phyloP scores from a whole-genome alignment of 805 yeast species.

The Nakazawaea sp. region DNA sequence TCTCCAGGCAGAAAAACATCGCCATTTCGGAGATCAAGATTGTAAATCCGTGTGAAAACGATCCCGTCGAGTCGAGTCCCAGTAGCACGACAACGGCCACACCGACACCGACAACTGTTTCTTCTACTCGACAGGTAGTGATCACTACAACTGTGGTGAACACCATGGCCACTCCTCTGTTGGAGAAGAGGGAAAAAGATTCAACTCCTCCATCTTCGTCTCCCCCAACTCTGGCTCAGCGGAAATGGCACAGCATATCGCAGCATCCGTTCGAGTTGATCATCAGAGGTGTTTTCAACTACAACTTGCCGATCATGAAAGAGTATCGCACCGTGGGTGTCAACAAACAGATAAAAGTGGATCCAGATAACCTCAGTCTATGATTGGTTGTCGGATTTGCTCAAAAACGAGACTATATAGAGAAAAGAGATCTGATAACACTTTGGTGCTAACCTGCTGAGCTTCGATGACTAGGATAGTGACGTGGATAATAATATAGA shows the following conservation, averaged over 20 bases:
- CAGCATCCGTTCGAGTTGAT: conserved; percentile 82
- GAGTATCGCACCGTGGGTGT: conserved; percentile 53
- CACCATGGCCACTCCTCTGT: background rate
- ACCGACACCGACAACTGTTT: conserved; percentile 1
- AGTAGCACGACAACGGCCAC: background rate
- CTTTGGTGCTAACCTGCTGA: too few relatives aligned
- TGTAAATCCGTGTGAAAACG: conserved; percentile 57
- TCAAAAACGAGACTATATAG: too few relatives aligned
- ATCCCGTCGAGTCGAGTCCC: conserved; percentile 20
- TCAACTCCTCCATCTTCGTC: background rate
- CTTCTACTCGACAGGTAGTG: background rate
- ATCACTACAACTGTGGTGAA: background rate
- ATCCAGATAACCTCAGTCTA: conserved; percentile 41
- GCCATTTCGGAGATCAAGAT: conserved; percentile 68
- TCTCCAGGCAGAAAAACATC: conserved; percentile 51
- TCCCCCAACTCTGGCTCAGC: conserved; percentile 13
- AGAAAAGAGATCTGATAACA: too few relatives aligned
- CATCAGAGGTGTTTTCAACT: conserved; percentile 74
- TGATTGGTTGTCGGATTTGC: too few relatives aligned
- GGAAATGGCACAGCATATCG: conserved; percentile 70
- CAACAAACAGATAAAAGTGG: conserved; percentile 48
- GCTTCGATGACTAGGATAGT: too few relatives aligned
- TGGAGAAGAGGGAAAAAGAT: background rate
- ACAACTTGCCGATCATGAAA: conserved; percentile 60
- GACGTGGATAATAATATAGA: too few relatives aligned